A percentile compares a stretch with the other conserved stretches of the same genome.
Evolutionary conservation across 768 basidiomycete genomes (phyloP).

Genomic region (Mrakia gelida): DNA sequence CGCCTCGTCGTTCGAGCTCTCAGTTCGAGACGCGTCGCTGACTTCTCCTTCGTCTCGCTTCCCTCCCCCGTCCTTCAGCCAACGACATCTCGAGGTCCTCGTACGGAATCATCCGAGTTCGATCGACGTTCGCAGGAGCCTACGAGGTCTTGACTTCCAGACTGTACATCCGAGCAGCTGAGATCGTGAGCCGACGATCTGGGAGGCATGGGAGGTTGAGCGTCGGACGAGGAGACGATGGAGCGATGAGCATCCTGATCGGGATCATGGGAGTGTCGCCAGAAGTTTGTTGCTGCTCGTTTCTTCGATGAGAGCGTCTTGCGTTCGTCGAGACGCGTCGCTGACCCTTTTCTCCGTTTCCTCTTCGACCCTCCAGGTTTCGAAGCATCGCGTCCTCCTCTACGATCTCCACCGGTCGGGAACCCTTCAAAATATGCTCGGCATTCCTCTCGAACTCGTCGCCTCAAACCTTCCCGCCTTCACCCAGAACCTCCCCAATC

Average conservation of each 20-base stretch:
- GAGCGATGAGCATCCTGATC: constrained; percentile 67
- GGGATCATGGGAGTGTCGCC: constrained; percentile 76
- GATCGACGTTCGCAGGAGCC: constrained; percentile 74
- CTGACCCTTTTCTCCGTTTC: background rate
- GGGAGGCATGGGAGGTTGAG: constrained; percentile 47
- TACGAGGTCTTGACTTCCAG: constrained; percentile 63
- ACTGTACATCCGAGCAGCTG: constrained; percentile 48
- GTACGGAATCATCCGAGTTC: constrained; percentile 74
- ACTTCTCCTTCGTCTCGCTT: background rate
- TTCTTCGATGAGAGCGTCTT: background rate
- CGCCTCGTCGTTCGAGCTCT: background rate
- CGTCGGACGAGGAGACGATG: constrained; percentile 44
- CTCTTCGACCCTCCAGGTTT: constrained; percentile 51
- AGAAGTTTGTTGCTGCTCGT: constrained; percentile 54
- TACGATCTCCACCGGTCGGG: constrained; percentile 63
- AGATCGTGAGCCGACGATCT: constrained; percentile 27
- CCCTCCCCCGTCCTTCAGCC: constrained; percentile 49
- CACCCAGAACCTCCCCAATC: background rate
- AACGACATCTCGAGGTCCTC: constrained; percentile 92
- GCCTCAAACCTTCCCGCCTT: constrained; percentile 30
- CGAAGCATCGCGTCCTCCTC: constrained; percentile 66
- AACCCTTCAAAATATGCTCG: constrained; percentile 59
- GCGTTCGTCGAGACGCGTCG: background rate
- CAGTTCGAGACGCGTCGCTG: background rate
- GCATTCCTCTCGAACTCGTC: constrained; percentile 43